Percentiles rank a stretch among this genome's conserved stretches.
Conservation (phyloP, 2,329 filamentous ascomycete genomes). For the Verticillium alfalfae region DNA sequence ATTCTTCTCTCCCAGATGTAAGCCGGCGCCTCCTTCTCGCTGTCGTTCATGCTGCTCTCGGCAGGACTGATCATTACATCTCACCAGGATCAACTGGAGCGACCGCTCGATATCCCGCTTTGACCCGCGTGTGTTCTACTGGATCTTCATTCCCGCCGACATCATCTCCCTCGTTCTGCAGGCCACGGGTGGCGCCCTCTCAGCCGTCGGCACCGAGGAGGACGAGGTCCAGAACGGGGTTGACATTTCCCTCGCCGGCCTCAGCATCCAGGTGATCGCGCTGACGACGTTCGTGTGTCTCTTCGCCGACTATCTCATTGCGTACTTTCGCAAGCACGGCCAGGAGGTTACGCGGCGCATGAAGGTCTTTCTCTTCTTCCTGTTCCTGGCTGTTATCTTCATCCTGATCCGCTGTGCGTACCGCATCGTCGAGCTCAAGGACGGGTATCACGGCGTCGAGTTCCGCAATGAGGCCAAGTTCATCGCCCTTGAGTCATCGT, state of each 20-base stretch:
- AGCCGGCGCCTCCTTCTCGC: not conserved
- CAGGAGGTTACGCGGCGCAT: conserved; percentile 26
- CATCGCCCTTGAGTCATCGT: conserved; percentile 34
- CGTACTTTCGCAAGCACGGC: conserved; percentile 19
- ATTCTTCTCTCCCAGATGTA: conserved; percentile 13
- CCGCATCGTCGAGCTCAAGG: conserved; percentile 51
- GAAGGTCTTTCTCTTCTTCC: conserved; percentile 40
- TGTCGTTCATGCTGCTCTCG: not conserved
- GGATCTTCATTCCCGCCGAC: conserved; percentile 41
- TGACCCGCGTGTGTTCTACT: conserved; percentile 22
- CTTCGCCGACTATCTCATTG: conserved; percentile 33
- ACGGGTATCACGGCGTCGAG: conserved; percentile 46
- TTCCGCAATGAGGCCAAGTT: conserved; percentile 37
- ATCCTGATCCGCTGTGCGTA: conserved; percentile 54
- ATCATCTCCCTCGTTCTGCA: conserved; percentile 45
- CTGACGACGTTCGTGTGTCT: conserved; percentile 37
- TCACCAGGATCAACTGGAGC: conserved; percentile 18
- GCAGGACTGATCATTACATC: too few relatives aligned
- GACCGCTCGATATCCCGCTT: conserved; percentile 19
- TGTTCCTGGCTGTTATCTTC: conserved; percentile 44
- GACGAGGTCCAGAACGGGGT: conserved; percentile 28
- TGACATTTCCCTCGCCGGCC: conserved; percentile 43
- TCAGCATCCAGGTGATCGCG: conserved; percentile 44
- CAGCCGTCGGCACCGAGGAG: conserved; percentile 26
- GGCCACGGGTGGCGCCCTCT: conserved; percentile 42